Percentiles rank a stretch among this genome's conserved stretches.
phyloP scores from a whole-genome alignment of 2,329 filamentous ascomycete genomes.

The Tympanopsis confertula region DNA sequence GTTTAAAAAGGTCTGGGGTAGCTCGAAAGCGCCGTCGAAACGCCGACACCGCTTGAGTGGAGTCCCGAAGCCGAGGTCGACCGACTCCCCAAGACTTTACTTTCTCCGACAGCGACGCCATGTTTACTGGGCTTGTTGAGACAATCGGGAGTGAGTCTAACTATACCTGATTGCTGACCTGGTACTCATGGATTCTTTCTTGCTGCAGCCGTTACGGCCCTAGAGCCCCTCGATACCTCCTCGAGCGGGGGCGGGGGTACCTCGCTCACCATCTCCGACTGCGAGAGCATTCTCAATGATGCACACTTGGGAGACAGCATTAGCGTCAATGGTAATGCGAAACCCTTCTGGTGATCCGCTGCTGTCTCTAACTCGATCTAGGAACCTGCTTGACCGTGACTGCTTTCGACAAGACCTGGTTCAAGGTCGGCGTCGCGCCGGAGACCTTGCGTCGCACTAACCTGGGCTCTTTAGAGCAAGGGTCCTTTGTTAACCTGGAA shows the following conservation, averaged over 20 bases:
- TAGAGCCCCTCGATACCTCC: slow-evolving; percentile 57
- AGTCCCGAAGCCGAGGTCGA: background rate
- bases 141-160: slow-evolving; percentile 70
- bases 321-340: slow-evolving; percentile 73
- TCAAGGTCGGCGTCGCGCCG: slow-evolving; percentile 88
- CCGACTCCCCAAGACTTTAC: background rate
- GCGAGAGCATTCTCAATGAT: slow-evolving; percentile 65
- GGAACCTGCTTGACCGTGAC: slow-evolving; percentile 73
- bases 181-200: background rate
- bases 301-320: slow-evolving; percentile 87
- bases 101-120: slow-evolving; percentile 24
- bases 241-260: slow-evolving; percentile 63
- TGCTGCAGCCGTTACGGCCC: slow-evolving; percentile 65
- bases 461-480: slow-evolving; percentile 60
- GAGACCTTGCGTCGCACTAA: slow-evolving; percentile 95
- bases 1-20: no score
- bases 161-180: background rate
- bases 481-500: slow-evolving; percentile 78
- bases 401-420: slow-evolving; percentile 40
- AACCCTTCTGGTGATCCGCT: background rate
- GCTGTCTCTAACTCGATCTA: background rate
- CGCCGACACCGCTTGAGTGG: background rate
- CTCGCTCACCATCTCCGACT: slow-evolving; percentile 72
- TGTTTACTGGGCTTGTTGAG: slow-evolving; percentile 96
- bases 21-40: no score